Evolutionary conservation across 2,329 filamentous ascomycete species (phyloP).

Genomic region (Trichoderma koningii): DNA sequence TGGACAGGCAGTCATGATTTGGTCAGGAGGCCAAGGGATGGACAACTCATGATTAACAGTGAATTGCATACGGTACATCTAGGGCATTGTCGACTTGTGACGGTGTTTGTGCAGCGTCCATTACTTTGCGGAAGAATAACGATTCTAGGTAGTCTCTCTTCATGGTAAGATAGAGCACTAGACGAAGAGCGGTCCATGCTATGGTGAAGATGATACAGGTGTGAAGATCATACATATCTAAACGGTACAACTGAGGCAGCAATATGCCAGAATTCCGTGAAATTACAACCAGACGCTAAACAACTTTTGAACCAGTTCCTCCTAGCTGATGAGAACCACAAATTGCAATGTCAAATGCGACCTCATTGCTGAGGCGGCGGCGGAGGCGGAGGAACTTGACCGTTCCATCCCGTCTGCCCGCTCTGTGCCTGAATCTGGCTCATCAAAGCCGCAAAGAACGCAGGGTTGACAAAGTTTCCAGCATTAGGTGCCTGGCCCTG

Average conservation of each 20-base stretch:
- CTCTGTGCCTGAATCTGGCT: conserved; percentile 45
- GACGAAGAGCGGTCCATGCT: no score
- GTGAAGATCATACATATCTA: not conserved
- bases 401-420: conserved; percentile 24
- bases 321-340: not conserved
- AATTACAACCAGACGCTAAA: not conserved
- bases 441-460: conserved; percentile 56
- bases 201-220: no score
- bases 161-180: no score
- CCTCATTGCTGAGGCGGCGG: conserved; percentile 19
- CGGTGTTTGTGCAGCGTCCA: no score
- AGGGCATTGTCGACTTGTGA: no score
- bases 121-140: no score
- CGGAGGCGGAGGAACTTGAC: conserved; percentile 21
- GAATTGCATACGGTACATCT: no score
- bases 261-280: not conserved
- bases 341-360: not conserved
- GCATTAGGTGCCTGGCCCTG: conserved; percentile 40
- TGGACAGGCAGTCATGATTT: not conserved
- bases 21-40: no score
- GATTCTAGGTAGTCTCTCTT: no score
- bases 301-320: no score
- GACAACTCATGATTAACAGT: no score
- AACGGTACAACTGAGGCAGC: not conserved
- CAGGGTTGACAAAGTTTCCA: conserved; percentile 58